Conservation (phyloP, 106 monocot species). For the Acorus calamus region DNA sequence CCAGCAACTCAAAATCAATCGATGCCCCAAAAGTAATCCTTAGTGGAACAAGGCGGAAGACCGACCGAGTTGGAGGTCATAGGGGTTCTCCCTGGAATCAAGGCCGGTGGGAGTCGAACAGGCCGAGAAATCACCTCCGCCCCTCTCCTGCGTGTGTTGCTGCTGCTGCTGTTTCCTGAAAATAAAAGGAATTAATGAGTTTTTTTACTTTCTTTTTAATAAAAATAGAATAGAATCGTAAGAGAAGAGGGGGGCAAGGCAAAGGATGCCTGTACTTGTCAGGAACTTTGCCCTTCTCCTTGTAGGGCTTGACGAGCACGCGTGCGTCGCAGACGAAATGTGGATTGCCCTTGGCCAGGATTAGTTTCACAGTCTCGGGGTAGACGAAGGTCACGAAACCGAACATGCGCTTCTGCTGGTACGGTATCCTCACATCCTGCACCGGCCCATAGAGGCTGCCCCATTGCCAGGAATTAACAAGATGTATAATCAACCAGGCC, state of each 20-base stretch:
- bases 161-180: conserved; percentile 36
- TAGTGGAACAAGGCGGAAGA: neutral
- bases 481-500: neutral
- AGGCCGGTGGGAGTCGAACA: conserved; percentile 70
- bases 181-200: neutral
- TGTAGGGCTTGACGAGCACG: conserved; percentile 91
- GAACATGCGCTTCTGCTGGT: conserved; percentile 94
- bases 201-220: neutral
- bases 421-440: conserved; percentile 88
- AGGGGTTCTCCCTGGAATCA: conserved; percentile 53
- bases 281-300: conserved; percentile 96
- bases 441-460: conserved; percentile 88
- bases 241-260: conserved; percentile 1
- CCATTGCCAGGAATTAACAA: neutral
- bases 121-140: conserved; percentile 59
- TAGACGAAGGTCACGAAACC: conserved; percentile 92
- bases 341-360: conserved; percentile 88
- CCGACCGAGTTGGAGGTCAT: conserved; percentile 80
- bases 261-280: conserved; percentile 62
- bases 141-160: conserved; percentile 19
- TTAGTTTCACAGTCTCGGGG: conserved; percentile 88
- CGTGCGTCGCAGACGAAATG: conserved; percentile 91
- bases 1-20: too few relatives aligned
- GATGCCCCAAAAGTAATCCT: neutral
- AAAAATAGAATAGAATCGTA: neutral